Evolutionary conservation across 176 grass and related monocot species (phyloP), one percentile per base, ranked within the genome.

Genomic region (Leersia perrieri): DNA sequence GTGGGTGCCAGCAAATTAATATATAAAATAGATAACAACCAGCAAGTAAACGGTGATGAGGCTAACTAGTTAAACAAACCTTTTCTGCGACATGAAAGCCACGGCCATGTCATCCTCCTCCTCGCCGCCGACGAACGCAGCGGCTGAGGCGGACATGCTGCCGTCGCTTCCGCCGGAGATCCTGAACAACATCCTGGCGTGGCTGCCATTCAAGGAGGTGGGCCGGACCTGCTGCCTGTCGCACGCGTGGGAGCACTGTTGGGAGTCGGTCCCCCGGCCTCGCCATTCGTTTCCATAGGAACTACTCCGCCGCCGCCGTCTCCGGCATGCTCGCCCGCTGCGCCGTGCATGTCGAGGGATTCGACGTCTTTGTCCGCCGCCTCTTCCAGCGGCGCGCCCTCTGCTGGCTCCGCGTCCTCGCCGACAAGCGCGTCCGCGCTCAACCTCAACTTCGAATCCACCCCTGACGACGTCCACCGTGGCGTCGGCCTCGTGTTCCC

Each of bases 241-340:
- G 13, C 9, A 0, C 20, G 22, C 27, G 7, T 82, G 80, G 80
- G 57, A n/a, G 6, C 29, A 13, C 7, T 28, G 39, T 13, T 82
- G 69, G 80, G 80, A 82, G n/a, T 63, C 80, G 13, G 22, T 63
- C 1, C 7, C n/a, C 58, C 1, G 29, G 14, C 38, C 68, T 82
- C 39, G 20, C 23, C 13, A 12, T 82, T 20, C 30, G 58, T 4
- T 71, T 31, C 66, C 14, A 26, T 11, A 7, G 9, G 3, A 0
- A 25, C 4, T 70, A 3, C 35, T 3, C 45, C 32, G 22, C 23
- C 23, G 14, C 20, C 20, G 29, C 1, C 18, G 47, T 32, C 31
- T 25, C 16, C 20, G 11, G n/a, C 33, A 47, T 74, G 26, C 31
- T 22, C 30, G 29, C 10, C 20, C 35, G 38, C 5, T 70, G 68